phyloP scores from a whole-genome alignment of 208 protist species.

The Trypanosoma rangeli region DNA sequence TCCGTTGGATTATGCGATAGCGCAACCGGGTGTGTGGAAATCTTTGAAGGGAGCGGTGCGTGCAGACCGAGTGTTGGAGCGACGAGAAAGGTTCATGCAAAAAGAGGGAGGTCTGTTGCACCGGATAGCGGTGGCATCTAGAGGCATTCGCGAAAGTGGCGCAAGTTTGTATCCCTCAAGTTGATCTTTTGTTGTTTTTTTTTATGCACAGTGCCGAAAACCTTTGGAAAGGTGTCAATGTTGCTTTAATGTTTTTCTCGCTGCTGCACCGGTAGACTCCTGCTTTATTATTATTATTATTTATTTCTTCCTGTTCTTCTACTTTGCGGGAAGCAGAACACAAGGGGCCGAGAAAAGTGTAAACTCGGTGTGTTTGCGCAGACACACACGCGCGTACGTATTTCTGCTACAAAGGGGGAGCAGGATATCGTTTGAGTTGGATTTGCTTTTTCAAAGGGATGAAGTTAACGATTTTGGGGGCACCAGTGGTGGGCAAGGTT shows the following conservation, averaged over 20 bases:
- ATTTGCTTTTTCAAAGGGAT: constrained; percentile 19
- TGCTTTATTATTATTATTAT: background rate
- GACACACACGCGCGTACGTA: background rate
- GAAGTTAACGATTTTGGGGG: constrained; percentile 57
- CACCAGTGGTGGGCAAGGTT: constrained; percentile 35
- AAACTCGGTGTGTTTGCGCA: background rate
- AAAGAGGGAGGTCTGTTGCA: constrained; percentile 41
- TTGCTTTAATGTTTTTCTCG: background rate
- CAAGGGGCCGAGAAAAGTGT: background rate
- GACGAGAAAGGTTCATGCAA: constrained; percentile 41
- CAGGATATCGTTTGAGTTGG: background rate
- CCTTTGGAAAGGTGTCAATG: background rate
- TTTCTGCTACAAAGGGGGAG: background rate
- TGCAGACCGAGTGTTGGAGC: constrained; percentile 23
- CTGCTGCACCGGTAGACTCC: background rate
- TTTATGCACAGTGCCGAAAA: background rate
- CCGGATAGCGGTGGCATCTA: constrained; percentile 40
- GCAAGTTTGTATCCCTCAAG: constrained; percentile 7
- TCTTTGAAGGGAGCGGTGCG: background rate
- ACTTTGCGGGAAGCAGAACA: background rate
- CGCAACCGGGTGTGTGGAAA: background rate
- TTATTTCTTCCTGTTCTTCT: background rate
- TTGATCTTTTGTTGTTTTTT: background rate
- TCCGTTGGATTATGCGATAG: background rate
- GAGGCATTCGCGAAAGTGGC: constrained; percentile 46